Base-by-base conservation (phyloP, 2,329 filamentous ascomycete species). In the Aspergillus arachidicola region DNA sequence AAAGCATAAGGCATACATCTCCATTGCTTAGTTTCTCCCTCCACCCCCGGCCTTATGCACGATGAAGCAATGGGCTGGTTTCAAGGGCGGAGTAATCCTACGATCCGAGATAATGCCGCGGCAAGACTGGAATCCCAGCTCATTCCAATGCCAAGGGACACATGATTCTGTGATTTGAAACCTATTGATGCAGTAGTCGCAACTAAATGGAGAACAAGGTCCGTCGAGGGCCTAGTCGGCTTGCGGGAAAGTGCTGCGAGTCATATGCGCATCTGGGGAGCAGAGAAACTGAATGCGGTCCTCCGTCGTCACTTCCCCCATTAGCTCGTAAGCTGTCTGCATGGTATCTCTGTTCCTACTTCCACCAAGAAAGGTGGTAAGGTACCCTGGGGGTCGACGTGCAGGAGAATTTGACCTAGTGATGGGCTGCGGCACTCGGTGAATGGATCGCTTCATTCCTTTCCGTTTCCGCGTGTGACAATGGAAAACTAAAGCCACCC, bases 221-320 rank as follows among this genome's bases (percentile, higher is more conserved):
- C 50, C 28, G 19, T 34, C 50, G 28, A 60, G 30, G n/a, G 28
- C 19, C 45, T 45, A 51, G n/a, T 53, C 46, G 54, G 45, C 23
- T 50, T 30, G 41, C 34, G 32, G 19, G 48, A 60, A 55, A 26
- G 28, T 46, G 46, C 65, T 63, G 63, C 65, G 63, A 66, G 65
- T 65, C 65, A 65, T 65, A 28, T 36, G 48, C 38, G 19, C 32
- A 55, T 55, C 51, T 26, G n/a, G 11, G n/a, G 51, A 10, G 3
- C 28, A 16, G 45, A 11, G n/a, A 51, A 32, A 6, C n/a, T 26
- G n/a, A 55, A 28, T 36, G 36, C 21, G 21, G 7, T 5, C 2
- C 16, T 38, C 32, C 9, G 16, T 3, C 9, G 38, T 41, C 38
- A 41, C 38, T 21, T 55, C 21, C n/a, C 51, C 11, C 51, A 38